phyloP scores from a whole-genome alignment of 345 rosid species.

The Durio zibethinus region DNA sequence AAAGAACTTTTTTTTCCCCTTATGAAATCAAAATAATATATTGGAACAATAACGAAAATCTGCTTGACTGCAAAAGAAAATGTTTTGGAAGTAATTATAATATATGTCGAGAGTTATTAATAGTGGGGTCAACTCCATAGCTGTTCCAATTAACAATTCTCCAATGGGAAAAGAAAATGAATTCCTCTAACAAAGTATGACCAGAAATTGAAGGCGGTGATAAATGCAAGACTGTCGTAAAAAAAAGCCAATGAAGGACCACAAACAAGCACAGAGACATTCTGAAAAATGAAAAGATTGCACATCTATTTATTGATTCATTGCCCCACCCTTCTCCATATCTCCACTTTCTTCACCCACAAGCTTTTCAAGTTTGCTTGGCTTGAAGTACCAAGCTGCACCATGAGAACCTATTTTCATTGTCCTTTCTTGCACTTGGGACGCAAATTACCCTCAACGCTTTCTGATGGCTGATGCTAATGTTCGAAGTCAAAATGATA shows the following conservation, averaged over 20 bases:
- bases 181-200: neutral
- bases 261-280: constrained; percentile 9
- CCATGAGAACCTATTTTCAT: neutral
- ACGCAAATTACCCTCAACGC: neutral
- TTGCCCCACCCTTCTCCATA: neutral
- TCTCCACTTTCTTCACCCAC: constrained; percentile 2
- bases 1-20: neutral
- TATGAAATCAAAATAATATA: neutral
- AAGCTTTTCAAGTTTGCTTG: constrained; percentile 1
- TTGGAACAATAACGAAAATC: neutral
- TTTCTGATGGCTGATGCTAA: constrained; percentile 6
- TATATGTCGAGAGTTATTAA: neutral
- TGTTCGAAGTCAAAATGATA: constrained; percentile 9
- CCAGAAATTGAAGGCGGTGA: neutral
- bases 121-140: neutral
- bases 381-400: neutral
- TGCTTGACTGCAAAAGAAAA: neutral
- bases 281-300: neutral
- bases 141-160: too few relatives aligned
- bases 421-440: neutral
- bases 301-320: neutral
- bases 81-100: neutral
- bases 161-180: neutral
- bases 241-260: constrained; percentile 3
- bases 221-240: neutral